Conservation (phyloP, 116 monocot species). For the Thalassia testudinum region DNA sequence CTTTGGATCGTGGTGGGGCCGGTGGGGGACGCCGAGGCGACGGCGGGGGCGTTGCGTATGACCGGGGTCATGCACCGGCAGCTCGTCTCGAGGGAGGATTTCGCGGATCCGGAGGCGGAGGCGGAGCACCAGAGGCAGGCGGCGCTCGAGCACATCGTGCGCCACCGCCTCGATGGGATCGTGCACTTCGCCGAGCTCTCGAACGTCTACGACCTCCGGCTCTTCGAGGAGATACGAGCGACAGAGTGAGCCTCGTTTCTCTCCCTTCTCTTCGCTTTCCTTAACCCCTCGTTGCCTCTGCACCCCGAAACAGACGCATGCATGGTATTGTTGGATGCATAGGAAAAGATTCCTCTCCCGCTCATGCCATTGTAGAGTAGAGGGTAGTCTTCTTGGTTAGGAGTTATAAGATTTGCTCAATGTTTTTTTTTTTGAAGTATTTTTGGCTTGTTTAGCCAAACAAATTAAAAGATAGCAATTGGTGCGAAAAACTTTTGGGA, state of each 20-base stretch:
- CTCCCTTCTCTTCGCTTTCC: too few species aligned
- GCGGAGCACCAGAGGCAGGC: conserved; percentile 59
- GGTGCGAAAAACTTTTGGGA: too few species aligned
- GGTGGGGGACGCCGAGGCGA: conserved; percentile 13
- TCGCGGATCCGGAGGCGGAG: conserved; percentile 19
- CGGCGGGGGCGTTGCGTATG: conserved; percentile 36
- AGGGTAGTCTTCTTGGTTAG: too few species aligned
- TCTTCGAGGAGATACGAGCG: conserved; percentile 67
- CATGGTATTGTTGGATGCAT: too few species aligned
- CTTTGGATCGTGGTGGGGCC: conserved; percentile 71
- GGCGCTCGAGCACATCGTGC: conserved; percentile 64
- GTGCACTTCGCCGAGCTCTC: conserved; percentile 61
- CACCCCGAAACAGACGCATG: too few species aligned
- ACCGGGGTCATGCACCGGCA: conserved; percentile 80
- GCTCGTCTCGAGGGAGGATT: conserved; percentile 49
- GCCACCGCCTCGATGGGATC: conserved; percentile 63
- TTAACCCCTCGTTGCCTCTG: too few species aligned
- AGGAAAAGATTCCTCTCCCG: too few species aligned
- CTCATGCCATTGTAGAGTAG: too few species aligned
- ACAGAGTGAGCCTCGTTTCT: conserved; percentile 34
- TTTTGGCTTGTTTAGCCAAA: too few species aligned
- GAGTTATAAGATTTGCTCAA: too few species aligned
- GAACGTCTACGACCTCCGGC: conserved; percentile 42
- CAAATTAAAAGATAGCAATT: too few species aligned
- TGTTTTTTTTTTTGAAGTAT: too few species aligned